These are phyloP conservation scores for Medicago ruthenica DNA, from an alignment of 306 rosid genomes.

Conservation along the genomic window DNA sequence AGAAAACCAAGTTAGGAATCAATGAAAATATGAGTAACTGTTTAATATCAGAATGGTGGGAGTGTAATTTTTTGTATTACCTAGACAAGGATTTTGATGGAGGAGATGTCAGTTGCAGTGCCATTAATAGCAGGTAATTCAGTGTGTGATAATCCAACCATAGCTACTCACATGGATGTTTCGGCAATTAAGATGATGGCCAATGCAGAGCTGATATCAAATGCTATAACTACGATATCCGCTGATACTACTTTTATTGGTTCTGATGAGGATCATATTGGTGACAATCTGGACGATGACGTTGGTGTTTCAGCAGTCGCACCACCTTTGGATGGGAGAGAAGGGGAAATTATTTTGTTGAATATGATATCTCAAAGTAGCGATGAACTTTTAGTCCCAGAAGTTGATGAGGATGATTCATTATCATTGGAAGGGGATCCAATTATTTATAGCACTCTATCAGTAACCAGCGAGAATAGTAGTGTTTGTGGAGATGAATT, in stretches of 20 bases:
- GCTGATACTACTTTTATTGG: conserved; percentile 46
- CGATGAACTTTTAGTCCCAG: conserved; percentile 49
- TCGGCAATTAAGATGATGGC: conserved; percentile 77
- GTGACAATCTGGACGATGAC: conserved; percentile 53
- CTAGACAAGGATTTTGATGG: conserved; percentile 73
- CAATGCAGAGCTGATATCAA: conserved; percentile 62
- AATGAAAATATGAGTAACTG: conserved; percentile 70
- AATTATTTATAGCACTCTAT: conserved; percentile 67
- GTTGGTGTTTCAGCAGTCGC: conserved; percentile 43
- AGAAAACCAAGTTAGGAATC: conserved; percentile 53
- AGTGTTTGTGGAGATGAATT: conserved; percentile 78
- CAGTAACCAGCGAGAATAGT: conserved; percentile 69
- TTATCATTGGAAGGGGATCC: conserved; percentile 76
- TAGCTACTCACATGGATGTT: conserved; percentile 69
- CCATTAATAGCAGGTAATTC: conserved; percentile 81
- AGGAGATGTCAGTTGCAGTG: conserved; percentile 76
- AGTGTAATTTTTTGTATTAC: conserved; percentile 59
- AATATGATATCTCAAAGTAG: conserved; percentile 62
- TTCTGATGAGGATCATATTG: conserved; percentile 53
- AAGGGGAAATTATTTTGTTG: conserved; percentile 43
- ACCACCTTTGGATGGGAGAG: conserved; percentile 48
- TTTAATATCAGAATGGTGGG: conserved; percentile 59
- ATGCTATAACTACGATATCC: conserved; percentile 61
- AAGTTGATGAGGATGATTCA: conserved; percentile 75
- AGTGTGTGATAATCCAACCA: conserved; percentile 72